phyloP scores from a whole-genome alignment of 1,284 basidiomycete species.

The Apiotrichum veenhuisii region DNA sequence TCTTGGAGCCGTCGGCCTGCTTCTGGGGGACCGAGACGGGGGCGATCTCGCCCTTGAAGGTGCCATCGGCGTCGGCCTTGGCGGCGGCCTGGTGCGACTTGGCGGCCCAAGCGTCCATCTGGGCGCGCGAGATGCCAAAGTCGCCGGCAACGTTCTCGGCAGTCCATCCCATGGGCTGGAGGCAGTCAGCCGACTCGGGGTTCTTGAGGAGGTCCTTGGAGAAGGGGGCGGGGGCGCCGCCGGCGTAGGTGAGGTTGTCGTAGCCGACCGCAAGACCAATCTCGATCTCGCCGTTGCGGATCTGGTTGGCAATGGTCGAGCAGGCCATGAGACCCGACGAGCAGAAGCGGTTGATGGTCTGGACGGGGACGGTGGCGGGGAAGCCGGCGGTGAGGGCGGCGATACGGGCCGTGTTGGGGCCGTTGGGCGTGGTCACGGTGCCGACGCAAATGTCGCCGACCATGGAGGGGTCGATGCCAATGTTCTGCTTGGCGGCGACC shows the following conservation, averaged over 20 bases:
- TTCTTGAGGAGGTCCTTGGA: slow-evolving; percentile 71
- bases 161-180: slow-evolving; percentile 94
- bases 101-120: slow-evolving; percentile 81
- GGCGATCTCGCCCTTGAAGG: slow-evolving; percentile 81
- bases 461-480: slow-evolving; percentile 18
- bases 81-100: slow-evolving; percentile 73
- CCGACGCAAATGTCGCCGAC: slow-evolving; percentile 24
- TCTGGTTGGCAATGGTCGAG: slow-evolving; percentile 79
- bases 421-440: slow-evolving; percentile 13
- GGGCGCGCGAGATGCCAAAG: slow-evolving; percentile 60
- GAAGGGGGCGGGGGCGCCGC: slow-evolving; percentile 31
- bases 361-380: slow-evolving; percentile 58
- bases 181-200: slow-evolving; percentile 82
- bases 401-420: slow-evolving; percentile 14
- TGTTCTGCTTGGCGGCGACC: slow-evolving; percentile 19
- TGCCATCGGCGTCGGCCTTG: slow-evolving; percentile 73
- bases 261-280: slow-evolving; percentile 92
- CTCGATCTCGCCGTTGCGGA: slow-evolving; percentile 77
- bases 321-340: slow-evolving; percentile 78
- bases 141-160: slow-evolving; percentile 92
- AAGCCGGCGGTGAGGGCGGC: slow-evolving; percentile 16
- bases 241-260: slow-evolving; percentile 75
- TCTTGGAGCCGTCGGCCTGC: slow-evolving; percentile 37
- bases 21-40: slow-evolving; percentile 66
- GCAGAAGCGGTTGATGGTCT: slow-evolving; percentile 95